Conservation (phyloP, 2,329 filamentous ascomycete genomes). For the Claviceps sp. region DNA sequence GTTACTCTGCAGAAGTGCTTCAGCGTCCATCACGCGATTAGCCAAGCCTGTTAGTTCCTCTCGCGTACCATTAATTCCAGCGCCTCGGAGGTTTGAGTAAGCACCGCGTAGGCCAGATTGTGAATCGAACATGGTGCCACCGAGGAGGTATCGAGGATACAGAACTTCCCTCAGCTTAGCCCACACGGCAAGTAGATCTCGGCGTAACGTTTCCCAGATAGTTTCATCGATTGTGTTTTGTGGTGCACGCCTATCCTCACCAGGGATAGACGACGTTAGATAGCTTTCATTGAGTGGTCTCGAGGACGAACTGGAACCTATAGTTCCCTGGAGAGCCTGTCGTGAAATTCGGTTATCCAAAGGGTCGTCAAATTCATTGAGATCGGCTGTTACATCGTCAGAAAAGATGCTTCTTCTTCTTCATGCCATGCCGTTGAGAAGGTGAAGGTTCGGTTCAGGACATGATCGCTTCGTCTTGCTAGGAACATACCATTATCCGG, state of each 20-base stretch:
- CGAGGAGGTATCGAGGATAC: slow-evolving; percentile 86
- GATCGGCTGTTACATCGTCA: slow-evolving; percentile 44
- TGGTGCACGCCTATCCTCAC: slow-evolving; percentile 81
- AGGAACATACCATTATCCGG: slow-evolving; percentile 56
- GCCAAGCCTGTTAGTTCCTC: slow-evolving; percentile 50
- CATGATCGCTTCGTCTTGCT: neutral
- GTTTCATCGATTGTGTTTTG: slow-evolving; percentile 93
- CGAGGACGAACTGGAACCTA: slow-evolving; percentile 47
- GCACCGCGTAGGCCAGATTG: slow-evolving; percentile 43
- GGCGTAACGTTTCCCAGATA: slow-evolving; percentile 92
- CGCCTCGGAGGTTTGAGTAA: slow-evolving; percentile 47
- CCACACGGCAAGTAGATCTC: slow-evolving; percentile 88
- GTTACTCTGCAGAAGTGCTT: slow-evolving; percentile 46
- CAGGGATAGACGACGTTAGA: slow-evolving; percentile 77
- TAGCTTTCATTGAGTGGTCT: slow-evolving; percentile 58
- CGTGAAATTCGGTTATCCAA: slow-evolving; percentile 55
- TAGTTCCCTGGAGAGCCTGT: slow-evolving; percentile 74
- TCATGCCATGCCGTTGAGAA: neutral
- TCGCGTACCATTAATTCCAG: slow-evolving; percentile 43
- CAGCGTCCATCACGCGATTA: slow-evolving; percentile 50
- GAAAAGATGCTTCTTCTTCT: slow-evolving; percentile 1
- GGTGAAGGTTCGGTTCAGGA: neutral
- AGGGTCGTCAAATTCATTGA: slow-evolving; percentile 89
- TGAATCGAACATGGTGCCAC: slow-evolving; percentile 49
- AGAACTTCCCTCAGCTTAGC: slow-evolving; percentile 96